These are phyloP conservation scores for Hypoxylon sp. DNA, from an alignment of 2,329 filamentous ascomycete species.

Conservation along the genomic window DNA sequence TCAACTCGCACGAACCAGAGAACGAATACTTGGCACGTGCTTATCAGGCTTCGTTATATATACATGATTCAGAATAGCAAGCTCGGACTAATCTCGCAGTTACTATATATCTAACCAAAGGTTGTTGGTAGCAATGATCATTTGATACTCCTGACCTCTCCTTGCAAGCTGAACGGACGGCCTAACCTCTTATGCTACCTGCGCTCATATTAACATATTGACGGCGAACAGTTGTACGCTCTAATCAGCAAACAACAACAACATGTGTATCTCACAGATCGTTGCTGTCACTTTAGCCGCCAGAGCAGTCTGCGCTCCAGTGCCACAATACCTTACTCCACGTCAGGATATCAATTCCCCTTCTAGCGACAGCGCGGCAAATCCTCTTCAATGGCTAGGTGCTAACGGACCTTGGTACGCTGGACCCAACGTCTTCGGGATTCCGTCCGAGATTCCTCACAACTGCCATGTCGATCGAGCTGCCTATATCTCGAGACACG, in stretches of 20 bases:
- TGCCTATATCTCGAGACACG: conserved; percentile 72
- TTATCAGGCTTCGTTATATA: conserved; percentile 1
- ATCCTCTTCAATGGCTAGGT: conserved; percentile 65
- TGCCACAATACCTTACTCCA: conserved; percentile 48
- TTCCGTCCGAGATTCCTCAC: conserved; percentile 68
- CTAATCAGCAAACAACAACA: not conserved
- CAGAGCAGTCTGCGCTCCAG: conserved; percentile 33
- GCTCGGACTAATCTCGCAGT: conserved; percentile 3
- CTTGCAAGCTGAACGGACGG: not conserved
- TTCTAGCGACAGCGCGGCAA: conserved; percentile 53
- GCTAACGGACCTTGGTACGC: conserved; percentile 69
- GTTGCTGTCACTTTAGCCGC: conserved; percentile 29
- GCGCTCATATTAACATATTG: not conserved
- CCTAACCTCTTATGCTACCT: not conserved
- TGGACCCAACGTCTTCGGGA: conserved; percentile 69
- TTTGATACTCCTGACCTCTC: not conserved
- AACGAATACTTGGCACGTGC: conserved; percentile 35
- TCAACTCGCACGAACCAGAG: conserved; percentile 38
- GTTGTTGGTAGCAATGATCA: no score
- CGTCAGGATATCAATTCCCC: conserved; percentile 55
- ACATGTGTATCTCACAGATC: conserved; percentile 37
- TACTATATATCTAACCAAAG: no score
- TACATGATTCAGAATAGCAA: not conserved
- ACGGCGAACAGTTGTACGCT: not conserved
- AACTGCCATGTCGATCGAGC: conserved; percentile 73